Evolutionary conservation across 2,329 filamentous ascomycete genomes (phyloP).

Genomic region (Arthroderma sp.): DNA sequence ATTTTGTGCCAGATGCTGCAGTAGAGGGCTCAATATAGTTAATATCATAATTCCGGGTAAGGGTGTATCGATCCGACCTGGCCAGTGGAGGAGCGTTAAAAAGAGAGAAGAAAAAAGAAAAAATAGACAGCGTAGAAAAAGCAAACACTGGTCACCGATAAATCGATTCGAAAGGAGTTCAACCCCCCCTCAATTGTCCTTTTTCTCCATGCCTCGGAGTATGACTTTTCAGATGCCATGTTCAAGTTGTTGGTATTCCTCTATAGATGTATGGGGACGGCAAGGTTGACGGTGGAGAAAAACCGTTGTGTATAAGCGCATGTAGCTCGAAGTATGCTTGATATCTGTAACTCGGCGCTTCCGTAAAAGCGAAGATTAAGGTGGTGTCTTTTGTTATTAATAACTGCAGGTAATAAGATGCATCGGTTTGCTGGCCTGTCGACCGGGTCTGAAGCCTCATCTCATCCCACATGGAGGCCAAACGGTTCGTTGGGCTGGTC

Average conservation of each 20-base stretch:
- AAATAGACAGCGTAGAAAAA: not conserved
- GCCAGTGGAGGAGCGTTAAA: not conserved
- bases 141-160: constrained; percentile 2
- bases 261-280: not conserved
- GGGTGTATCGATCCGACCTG: not conserved
- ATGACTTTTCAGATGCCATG: not conserved
- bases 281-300: not conserved
- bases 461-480: constrained; percentile 2
- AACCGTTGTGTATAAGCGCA: not conserved
- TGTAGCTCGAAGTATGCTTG: not conserved
- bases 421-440: not conserved
- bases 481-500: constrained; percentile 3
- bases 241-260: not conserved
- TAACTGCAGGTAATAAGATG: constrained; percentile 2
- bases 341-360: not conserved
- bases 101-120: not conserved
- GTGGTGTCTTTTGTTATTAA: not conserved
- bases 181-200: not conserved
- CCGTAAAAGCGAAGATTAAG: not conserved
- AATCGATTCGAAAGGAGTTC: not conserved
- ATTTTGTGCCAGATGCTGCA: too few relatives aligned
- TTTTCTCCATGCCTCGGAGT: not conserved
- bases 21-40: too few relatives aligned
- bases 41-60: not conserved
- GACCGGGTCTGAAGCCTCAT: constrained; percentile 1